phyloP scores from a whole-genome alignment of 176 grass and related monocot genomes.

The Cenchrus fungigraminus region DNA sequence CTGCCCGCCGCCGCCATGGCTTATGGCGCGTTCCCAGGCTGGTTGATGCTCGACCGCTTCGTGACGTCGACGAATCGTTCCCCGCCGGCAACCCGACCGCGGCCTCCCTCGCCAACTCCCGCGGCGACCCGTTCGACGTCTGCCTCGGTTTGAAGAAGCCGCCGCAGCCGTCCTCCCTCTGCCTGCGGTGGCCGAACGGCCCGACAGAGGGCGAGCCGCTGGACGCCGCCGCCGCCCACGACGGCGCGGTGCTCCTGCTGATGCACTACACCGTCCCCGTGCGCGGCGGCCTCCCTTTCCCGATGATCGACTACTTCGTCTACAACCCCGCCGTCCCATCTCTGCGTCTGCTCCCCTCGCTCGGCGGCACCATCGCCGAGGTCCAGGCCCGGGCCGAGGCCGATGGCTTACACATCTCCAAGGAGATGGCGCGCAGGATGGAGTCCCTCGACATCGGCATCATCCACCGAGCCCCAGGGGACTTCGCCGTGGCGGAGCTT shows the following conservation, averaged over 20 bases:
- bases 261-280: conserved; percentile 3
- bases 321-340: background rate
- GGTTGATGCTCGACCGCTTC: background rate
- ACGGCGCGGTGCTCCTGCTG: background rate
- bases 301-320: background rate
- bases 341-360: background rate
- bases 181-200: background rate
- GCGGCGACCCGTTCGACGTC: conserved; percentile 17
- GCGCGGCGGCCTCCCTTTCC: background rate
- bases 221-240: background rate
- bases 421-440: background rate
- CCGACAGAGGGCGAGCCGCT: background rate
- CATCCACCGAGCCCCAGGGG: background rate
- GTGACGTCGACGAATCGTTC: background rate
- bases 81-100: background rate
- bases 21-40: background rate
- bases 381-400: background rate
- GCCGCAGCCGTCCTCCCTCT: background rate
- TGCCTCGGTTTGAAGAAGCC: background rate
- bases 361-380: background rate
- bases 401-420: background rate
- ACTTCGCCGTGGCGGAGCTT: conserved; percentile 6
- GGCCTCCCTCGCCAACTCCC: conserved; percentile 9
- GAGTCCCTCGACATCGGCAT: background rate
- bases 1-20: background rate